Base-by-base conservation (phyloP, 1,284 basidiomycete species). In the Neonothopanus nambi region DNA sequence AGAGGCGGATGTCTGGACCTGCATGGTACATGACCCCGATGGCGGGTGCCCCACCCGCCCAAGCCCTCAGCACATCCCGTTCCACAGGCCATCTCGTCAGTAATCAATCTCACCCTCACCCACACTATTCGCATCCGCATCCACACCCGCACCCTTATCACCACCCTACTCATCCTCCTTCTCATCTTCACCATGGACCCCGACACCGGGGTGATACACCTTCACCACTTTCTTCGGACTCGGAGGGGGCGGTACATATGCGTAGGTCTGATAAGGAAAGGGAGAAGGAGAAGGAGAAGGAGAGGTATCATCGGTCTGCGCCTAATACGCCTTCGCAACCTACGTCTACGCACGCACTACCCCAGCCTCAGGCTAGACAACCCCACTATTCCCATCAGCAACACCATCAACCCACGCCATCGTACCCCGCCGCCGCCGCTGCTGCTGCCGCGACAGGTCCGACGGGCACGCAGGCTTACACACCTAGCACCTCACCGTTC, bases 401-500 rank as follows among this genome's bases (percentile, higher is more conserved):
- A n/a, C n/a, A 23, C 18, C 2, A 20, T n/a, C 46, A 48, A 37
- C 46, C 35, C 21, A 21, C 20, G 21, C 17, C 17, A n/a, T 40
- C 11, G 17, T 48, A 35, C 21, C 15, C 35, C n/a, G 17, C 12
- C n/a, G 20, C 28, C 23, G 12, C 36, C 24, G n/a, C n/a, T n/a
- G n/a, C n/a, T n/a, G n/a, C n/a, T n/a, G n/a, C n/a, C n/a, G n/a
- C n/a, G n/a, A n/a, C n/a, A n/a, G n/a, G n/a, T n/a, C 7, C 51
- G 11, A 35, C 33, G 3, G 57, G 60, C 20, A 71, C 73, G 48
- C 72, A 72, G 59, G 57, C 70, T 69, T 58, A 51, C 35, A 86
- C 84, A 8, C 85, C 85, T 1, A 83, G 81, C n/a, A 89, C 89
- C 0, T 89, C 85, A 58, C 93, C 93, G 0, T 93, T 94, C 70